Conservation (phyloP, 2,329 filamentous ascomycete species). For the Geosmithia morbida region DNA sequence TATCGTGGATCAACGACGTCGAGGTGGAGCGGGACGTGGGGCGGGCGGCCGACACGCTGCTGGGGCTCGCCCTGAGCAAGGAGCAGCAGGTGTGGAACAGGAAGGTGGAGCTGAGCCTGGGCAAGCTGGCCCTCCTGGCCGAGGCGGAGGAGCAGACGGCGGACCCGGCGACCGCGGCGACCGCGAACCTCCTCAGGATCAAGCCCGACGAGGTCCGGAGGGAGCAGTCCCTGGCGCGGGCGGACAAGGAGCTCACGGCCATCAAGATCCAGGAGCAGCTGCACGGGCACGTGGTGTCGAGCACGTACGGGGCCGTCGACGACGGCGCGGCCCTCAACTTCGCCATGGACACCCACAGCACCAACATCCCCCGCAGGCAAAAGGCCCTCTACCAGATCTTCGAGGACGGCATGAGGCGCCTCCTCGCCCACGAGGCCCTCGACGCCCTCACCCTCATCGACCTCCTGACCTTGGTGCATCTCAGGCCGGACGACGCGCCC, state of each 20-base stretch:
- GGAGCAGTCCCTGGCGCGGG: conserved; percentile 30
- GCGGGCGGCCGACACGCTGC: conserved; percentile 56
- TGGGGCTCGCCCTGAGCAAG: conserved; percentile 51
- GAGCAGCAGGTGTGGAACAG: conserved; percentile 84
- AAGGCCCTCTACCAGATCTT: conserved; percentile 57
- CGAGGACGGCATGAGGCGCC: conserved; percentile 50
- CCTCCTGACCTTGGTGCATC: conserved; percentile 59
- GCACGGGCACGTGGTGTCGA: conserved; percentile 54
- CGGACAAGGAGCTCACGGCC: conserved; percentile 51
- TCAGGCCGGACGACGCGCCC: conserved; percentile 16
- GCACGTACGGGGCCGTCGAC: conserved; percentile 62
- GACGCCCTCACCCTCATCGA: conserved; percentile 54
- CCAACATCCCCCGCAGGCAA: conserved; percentile 40
- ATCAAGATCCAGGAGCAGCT: conserved; percentile 70
- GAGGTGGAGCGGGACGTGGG: conserved; percentile 60
- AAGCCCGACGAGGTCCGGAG: conserved; percentile 18
- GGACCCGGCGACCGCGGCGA: conserved; percentile 7
- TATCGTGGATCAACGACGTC: conserved; percentile 94
- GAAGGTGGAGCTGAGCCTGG: conserved; percentile 80
- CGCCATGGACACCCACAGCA: conserved; percentile 53
- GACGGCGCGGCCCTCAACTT: conserved; percentile 64
- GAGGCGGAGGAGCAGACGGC: conserved; percentile 26
- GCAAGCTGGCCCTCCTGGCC: conserved; percentile 67
- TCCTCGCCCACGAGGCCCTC: conserved; percentile 61
- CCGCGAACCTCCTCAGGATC: conserved; percentile 15